Base-by-base conservation (phyloP, 257 asterid genomes). In the Hygrophila difformis region DNA sequence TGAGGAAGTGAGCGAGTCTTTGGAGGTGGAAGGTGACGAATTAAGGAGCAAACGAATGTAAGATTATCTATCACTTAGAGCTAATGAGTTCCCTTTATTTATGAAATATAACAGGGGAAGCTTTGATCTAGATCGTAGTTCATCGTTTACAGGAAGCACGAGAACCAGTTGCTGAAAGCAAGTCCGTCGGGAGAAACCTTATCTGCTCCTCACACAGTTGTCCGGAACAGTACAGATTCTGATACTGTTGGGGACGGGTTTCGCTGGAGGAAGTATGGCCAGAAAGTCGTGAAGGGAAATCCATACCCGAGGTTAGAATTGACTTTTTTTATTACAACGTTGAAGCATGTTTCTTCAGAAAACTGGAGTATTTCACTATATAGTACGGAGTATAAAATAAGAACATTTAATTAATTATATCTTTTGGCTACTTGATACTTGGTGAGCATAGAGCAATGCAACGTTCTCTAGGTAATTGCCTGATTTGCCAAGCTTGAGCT, bases 251-350 rank as follows among this genome's bases (percentile, higher is more conserved):
- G 74, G 48, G 97, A 87, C 29, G 86, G 93, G 45, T 87, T 71
- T 69, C 84, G 94, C 8, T 78, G 97, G 95, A 77, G 95, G 72
- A 87, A 87, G 65, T 84, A 87, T 35, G 93, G 97, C 12, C 95
- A 87, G 67, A 84, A 87, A 69, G 81, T 78, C 17, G 95, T 83
- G 31, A 87, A 74, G 62, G 93, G 93, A 43, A 84, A 76, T 56
- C 55, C 63, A 35, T 81, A 76, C 55, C 93, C 95, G 18, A 84
- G 97, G 95, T 87, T 64, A 63, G 69, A 29, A 20, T 50, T 29
- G 24, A n/a, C 24, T 40, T 10, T 36, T 7, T 38, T 21, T 20
- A 18, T 7, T 37, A n/a, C n/a, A n/a, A n/a, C n/a, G n/a, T n/a
- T n/a, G n/a, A n/a, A n/a, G n/a, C n/a, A n/a, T n/a, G n/a, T n/a